Evolutionary conservation across 73 alveolate species (phyloP).

Genomic region (Paramecium bursaria): DNA sequence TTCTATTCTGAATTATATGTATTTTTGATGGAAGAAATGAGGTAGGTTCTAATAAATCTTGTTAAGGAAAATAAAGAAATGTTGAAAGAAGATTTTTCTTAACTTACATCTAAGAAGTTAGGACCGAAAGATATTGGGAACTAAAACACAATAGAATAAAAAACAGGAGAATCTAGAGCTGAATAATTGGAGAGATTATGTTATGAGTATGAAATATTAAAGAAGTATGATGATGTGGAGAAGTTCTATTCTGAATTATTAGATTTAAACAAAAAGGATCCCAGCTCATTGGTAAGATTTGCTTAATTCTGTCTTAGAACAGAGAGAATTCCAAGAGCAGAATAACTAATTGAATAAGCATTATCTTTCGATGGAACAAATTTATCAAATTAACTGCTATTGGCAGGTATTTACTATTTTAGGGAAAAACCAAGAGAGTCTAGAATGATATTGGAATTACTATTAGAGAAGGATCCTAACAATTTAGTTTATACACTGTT

Average conservation of each 20-base stretch:
- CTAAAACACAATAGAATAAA: constrained; percentile 74
- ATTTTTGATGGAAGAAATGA: constrained; percentile 89
- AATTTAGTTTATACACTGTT: constrained; percentile 75
- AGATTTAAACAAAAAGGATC: constrained; percentile 80
- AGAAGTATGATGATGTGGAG: constrained; percentile 82
- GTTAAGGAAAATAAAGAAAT: constrained; percentile 87
- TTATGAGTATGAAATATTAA: constrained; percentile 90
- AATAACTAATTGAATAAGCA: constrained; percentile 78
- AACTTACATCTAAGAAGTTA: constrained; percentile 75
- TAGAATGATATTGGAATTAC: constrained; percentile 69
- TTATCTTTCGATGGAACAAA: constrained; percentile 73
- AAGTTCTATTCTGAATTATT: constrained; percentile 79
- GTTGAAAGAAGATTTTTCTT: constrained; percentile 89
- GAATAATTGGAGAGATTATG: constrained; percentile 88
- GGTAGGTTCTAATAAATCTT: constrained; percentile 80
- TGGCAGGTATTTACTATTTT: constrained; percentile 73
- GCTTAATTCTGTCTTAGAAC: constrained; percentile 80
- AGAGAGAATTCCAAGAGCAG: constrained; percentile 81
- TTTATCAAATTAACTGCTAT: constrained; percentile 64
- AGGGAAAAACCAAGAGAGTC: constrained; percentile 77
- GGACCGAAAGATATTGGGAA: constrained; percentile 83
- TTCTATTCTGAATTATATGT: constrained; percentile 94
- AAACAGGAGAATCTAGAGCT: constrained; percentile 85
- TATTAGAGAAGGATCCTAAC: constrained; percentile 71
- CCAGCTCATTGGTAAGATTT: constrained; percentile 74